A percentile compares a stretch with the other conserved stretches of the same genome.
Evolutionary conservation across 179 eudicot species (phyloP).

Genomic region (Camellia oleifera): DNA sequence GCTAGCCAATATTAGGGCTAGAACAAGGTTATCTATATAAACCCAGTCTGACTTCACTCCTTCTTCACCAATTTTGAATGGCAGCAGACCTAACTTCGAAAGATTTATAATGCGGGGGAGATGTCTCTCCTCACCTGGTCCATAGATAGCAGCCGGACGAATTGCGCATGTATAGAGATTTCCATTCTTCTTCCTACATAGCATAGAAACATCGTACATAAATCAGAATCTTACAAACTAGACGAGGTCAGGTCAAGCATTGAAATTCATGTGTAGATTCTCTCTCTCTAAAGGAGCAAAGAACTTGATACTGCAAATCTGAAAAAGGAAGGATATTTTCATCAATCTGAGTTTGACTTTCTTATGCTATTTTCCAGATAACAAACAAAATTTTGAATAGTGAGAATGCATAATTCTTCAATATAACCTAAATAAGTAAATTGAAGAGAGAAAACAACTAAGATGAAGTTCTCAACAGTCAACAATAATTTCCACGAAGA

Average conservation of each 20-base stretch:
- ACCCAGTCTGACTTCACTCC: slow-evolving; percentile 80
- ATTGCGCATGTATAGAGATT: slow-evolving; percentile 80
- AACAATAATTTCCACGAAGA: not conserved
- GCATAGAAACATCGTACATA: slow-evolving; percentile 21
- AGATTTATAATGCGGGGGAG: slow-evolving; percentile 66
- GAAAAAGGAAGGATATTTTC: not conserved
- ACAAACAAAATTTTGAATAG: not conserved
- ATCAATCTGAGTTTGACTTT: not conserved
- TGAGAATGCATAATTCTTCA: not conserved
- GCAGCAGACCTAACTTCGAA: slow-evolving; percentile 68
- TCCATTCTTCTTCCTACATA: slow-evolving; percentile 59
- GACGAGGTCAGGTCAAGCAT: slow-evolving; percentile 1
- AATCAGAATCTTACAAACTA: not conserved
- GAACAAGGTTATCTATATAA: slow-evolving; percentile 80
- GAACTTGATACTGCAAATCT: not conserved
- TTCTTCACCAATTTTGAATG: slow-evolving; percentile 69
- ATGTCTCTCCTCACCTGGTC: slow-evolving; percentile 97
- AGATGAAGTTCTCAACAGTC: not conserved
- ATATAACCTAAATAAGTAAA: not conserved
- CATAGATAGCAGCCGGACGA: slow-evolving; percentile 95
- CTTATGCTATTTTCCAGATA: not conserved
- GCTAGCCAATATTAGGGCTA: slow-evolving; percentile 79
- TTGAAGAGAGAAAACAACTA: not conserved
- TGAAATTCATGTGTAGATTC: not conserved
- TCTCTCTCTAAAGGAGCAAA: not conserved